Percentiles rank a stretch among this genome's conserved stretches.
phyloP scores from a whole-genome alignment of 768 basidiomycete species.

The Auricularia cornea region DNA sequence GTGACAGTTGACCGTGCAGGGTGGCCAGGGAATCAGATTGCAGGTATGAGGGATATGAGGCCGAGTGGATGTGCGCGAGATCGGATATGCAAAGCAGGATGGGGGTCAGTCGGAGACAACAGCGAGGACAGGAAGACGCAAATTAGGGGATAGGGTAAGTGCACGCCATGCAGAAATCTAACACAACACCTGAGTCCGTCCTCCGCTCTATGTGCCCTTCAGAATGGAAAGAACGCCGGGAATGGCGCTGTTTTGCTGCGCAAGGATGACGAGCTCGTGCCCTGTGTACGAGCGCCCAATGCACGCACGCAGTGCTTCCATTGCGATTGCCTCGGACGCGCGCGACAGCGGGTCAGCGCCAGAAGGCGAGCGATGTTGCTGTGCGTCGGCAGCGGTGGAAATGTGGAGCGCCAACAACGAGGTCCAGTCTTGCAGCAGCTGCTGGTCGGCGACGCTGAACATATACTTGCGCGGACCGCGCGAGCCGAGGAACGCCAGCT shows the following conservation, averaged over 20 bases:
- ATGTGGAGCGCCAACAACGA: neutral
- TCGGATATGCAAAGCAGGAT: neutral
- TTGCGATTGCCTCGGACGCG: neutral
- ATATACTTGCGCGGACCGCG: conserved; percentile 80
- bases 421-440: neutral
- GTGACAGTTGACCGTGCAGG: neutral
- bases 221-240: neutral
- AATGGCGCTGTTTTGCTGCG: neutral
- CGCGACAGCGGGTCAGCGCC: neutral
- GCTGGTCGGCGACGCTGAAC: conserved; percentile 78
- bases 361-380: neutral
- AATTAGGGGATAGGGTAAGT: neutral
- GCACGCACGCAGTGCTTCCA: neutral
- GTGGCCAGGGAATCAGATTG: neutral
- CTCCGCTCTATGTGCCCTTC: neutral
- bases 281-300: neutral
- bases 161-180: neutral
- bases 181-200: neutral
- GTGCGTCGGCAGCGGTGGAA: neutral
- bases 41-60: neutral
- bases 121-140: neutral
- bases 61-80: neutral
- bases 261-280: neutral
- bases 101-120: too few relatives aligned
- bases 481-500: conserved; percentile 73